These are phyloP conservation scores for Coemansia sp. DNA, from an alignment of 192 early-diverging fungal genomes.

Conservation along the genomic window DNA sequence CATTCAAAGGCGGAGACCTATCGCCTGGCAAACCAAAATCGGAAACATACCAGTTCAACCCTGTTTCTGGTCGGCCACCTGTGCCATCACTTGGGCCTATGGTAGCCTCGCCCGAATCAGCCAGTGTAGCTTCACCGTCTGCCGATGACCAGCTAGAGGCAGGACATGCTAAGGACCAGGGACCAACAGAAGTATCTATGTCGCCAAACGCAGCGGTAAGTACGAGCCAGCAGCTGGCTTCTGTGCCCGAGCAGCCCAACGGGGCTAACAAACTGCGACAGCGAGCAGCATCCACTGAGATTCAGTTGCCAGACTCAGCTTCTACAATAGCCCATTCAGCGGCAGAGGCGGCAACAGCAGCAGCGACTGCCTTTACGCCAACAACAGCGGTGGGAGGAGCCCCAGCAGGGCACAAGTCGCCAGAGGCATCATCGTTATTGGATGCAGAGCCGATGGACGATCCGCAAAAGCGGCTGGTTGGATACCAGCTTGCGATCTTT, in stretches of 20 bases:
- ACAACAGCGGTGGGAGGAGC: conserved; percentile 6
- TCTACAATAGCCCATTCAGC: conserved; percentile 4
- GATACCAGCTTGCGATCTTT: conserved; percentile 61
- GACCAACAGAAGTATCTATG: background rate
- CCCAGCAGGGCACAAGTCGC: conserved; percentile 9
- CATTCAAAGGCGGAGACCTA: background rate
- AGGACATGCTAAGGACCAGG: too few species aligned
- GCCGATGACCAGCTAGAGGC: background rate
- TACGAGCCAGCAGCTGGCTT: background rate
- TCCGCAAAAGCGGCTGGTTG: conserved; percentile 49
- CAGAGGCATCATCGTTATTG: conserved; percentile 30
- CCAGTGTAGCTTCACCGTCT: background rate
- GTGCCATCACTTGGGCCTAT: conserved; percentile 22
- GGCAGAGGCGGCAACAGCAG: conserved; percentile 2
- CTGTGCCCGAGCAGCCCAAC: background rate
- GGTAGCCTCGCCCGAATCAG: background rate
- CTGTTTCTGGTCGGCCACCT: conserved; percentile 41
- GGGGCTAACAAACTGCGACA: background rate
- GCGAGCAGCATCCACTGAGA: background rate
- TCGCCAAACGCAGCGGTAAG: background rate
- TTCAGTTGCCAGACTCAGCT: conserved; percentile 2
- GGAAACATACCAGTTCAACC: conserved; percentile 32
- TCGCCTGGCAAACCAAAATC: background rate
- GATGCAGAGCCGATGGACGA: conserved; percentile 50
- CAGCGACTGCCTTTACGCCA: background rate